Evolutionary conservation across 2,329 filamentous ascomycete genomes (phyloP), one percentile per base, ranked within the genome.

Genomic region (Pseudohalonectria lignicola): DNA sequence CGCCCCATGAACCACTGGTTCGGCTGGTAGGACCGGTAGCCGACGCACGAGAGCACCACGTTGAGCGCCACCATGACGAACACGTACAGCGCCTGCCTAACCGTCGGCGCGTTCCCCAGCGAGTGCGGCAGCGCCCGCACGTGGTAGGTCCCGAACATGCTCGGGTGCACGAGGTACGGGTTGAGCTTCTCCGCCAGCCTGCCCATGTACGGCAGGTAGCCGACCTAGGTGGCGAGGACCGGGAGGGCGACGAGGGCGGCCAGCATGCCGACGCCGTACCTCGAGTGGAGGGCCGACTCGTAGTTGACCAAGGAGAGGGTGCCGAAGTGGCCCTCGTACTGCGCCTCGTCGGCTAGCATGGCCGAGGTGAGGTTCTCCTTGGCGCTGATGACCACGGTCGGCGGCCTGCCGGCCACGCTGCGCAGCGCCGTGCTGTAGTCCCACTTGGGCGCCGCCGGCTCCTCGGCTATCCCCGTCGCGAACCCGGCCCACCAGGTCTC

Each of bases 31-130:
- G 42, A 31, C 2, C 41, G 40, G 37, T 58, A 61, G 2, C 53
- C 53, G 11, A 54, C 47, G n/a, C 51, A 48, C 4, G 43, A 46
- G 2, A 63, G 48, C 11, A 61, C 33, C 11, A 59, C 39, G 41
- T 67, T 67, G 16, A 65, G 46, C 12, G 48, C 43, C n/a, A 63
- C 42, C n/a, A 67, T 50, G 34, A 26, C 23, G 8, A 12, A 7
- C 8, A 48, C 42, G 29, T 42, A 49, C 9, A 48, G 36, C 7
- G 36, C 38, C 31, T 50, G 50, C 11, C 51, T 50, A 4, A 46
- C 40, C 3, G 45, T 55, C 4, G 52, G 52, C 21, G 50, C 15
- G 47, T 63, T 61, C 2, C 57, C 53, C 6, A 57, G 48, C 3
- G 52, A 47, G 30, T 37, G 58, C 1, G 55, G 57, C 6, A 62